Evolutionary conservation across 1,284 basidiomycete genomes (phyloP).

Genomic region (Trametes versicolor): DNA sequence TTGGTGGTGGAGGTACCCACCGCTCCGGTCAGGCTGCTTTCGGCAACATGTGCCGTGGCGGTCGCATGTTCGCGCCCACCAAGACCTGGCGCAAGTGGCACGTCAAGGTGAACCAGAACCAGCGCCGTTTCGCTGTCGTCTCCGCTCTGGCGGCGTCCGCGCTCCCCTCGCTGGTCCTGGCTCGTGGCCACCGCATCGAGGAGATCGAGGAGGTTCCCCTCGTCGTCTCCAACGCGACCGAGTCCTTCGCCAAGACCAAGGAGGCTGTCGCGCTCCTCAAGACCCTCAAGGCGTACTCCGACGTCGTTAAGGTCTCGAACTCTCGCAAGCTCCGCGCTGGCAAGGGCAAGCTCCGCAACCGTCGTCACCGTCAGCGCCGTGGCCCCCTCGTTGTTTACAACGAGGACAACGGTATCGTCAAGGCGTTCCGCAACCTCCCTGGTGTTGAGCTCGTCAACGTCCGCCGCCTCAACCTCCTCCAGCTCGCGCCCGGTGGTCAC

Average conservation of each 20-base stretch:
- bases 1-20: slow-evolving; percentile 98
- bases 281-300: slow-evolving; percentile 89
- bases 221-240: slow-evolving; percentile 83
- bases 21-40: slow-evolving; percentile 99
- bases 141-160: slow-evolving; percentile 98
- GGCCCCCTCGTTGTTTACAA: slow-evolving; percentile 98
- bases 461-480: slow-evolving; percentile 95
- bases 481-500: slow-evolving; percentile 99
- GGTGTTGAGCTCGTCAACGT: slow-evolving; percentile 99
- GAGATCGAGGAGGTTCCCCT: slow-evolving; percentile 97
- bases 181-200: slow-evolving; percentile 99
- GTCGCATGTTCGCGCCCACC: slow-evolving; percentile 99
- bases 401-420: slow-evolving; percentile 97
- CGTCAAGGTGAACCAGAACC: slow-evolving; percentile 99
- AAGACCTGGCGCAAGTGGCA: slow-evolving; percentile 99
- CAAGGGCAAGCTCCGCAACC: slow-evolving; percentile 98
- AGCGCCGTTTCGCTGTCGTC: slow-evolving; percentile 97
- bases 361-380: slow-evolving; percentile 96
- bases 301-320: slow-evolving; percentile 98
- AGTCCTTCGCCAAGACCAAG: slow-evolving; percentile 97
- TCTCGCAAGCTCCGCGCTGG: slow-evolving; percentile 97
- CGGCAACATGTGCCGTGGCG: slow-evolving; percentile 99
- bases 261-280: slow-evolving; percentile 97
- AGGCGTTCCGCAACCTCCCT: slow-evolving; percentile 98
- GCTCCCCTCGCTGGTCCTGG: slow-evolving; percentile 97